Base-by-base conservation (phyloP, 2,329 filamentous ascomycete species). In the Microcyclospora pomicola region DNA sequence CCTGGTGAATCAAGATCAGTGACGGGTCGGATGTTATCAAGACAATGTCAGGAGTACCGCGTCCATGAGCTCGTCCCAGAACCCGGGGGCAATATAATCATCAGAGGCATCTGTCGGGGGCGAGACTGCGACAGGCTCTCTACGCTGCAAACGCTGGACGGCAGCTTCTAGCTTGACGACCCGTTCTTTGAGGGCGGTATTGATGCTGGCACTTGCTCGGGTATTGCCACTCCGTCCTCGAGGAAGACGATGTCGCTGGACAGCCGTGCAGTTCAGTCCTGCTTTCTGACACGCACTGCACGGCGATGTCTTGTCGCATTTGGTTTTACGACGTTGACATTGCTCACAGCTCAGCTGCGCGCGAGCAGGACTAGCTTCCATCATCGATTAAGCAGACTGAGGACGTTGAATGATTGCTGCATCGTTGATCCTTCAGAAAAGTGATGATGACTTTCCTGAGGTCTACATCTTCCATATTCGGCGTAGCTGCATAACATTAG, bases 261-360 rank as follows among this genome's bases (percentile, higher is more conserved):
- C 36, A 11, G 36, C 27, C 16, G 28, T 28, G 15, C 36, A 38
- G 15, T 38, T n/a, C 11, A 32, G 14, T 15, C 36, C 36, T 34
- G 31, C 31, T 5, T 28, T 16, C n/a, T 24, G 16, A 29, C 42
- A 44, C 31, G 42, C 35, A 33, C 36, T 33, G 16, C 42, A 44
- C 24, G 42, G 42, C 9, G 37, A 34, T 7, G 35, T 39, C 32
- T 42, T 44, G 34, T 44, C 42, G 42, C 42, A 44, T 28, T 42
- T 41, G 31, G 40, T 44, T 27, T 44, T 44, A 15, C 42, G 15
- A 9, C 33, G 35, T 29, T 40, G 36, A 30, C 42, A 44, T 35
- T 44, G 35, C 33, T 41, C 34, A 32, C 42, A 44, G 9, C 31
- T 38, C 27, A 38, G 31, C 31, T 27, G 16, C 9, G 19, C 36